A percentile compares a stretch with the other conserved stretches of the same genome.
Evolutionary conservation across 768 basidiomycete genomes (phyloP).

Genomic region (Pilatotrama ljubarskyi): DNA sequence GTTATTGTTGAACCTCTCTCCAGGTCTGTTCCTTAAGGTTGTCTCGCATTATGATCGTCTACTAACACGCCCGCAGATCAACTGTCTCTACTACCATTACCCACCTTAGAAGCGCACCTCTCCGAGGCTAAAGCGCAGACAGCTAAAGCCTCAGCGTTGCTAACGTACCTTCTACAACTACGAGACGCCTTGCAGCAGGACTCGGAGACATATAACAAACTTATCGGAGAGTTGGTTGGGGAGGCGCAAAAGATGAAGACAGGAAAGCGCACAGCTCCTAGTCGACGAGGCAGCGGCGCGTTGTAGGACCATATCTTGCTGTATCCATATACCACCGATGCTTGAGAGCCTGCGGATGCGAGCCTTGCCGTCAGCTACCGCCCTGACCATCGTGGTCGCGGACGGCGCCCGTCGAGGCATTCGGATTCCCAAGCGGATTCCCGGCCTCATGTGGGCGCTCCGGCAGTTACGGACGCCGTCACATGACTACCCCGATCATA

Average conservation of each 20-base stretch:
- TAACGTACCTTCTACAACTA: slow-evolving; percentile 82
- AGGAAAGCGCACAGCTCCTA: slow-evolving; percentile 42
- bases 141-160: slow-evolving; percentile 67
- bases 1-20: slow-evolving; percentile 61
- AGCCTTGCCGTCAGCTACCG: no score
- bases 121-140: slow-evolving; percentile 71
- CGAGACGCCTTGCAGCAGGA: slow-evolving; percentile 84
- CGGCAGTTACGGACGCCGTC: not conserved
- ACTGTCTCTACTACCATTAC: slow-evolving; percentile 68
- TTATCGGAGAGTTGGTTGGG: slow-evolving; percentile 90
- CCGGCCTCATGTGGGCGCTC: slow-evolving; percentile 5
- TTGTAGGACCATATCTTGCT: slow-evolving; percentile 15
- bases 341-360: no score
- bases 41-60: not conserved
- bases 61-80: slow-evolving; percentile 49
- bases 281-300: slow-evolving; percentile 39
- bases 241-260: slow-evolving; percentile 86
- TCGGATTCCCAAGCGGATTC: no score
- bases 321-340: slow-evolving; percentile 7
- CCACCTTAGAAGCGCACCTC: slow-evolving; percentile 64
- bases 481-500: slow-evolving; percentile 18
- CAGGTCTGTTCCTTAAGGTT: slow-evolving; percentile 49
- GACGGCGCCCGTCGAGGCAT: no score
- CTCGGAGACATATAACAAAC: slow-evolving; percentile 84
- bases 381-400: no score